phyloP scores from a whole-genome alignment of 176 grass and related monocot species.

The Aegilops longissima region DNA sequence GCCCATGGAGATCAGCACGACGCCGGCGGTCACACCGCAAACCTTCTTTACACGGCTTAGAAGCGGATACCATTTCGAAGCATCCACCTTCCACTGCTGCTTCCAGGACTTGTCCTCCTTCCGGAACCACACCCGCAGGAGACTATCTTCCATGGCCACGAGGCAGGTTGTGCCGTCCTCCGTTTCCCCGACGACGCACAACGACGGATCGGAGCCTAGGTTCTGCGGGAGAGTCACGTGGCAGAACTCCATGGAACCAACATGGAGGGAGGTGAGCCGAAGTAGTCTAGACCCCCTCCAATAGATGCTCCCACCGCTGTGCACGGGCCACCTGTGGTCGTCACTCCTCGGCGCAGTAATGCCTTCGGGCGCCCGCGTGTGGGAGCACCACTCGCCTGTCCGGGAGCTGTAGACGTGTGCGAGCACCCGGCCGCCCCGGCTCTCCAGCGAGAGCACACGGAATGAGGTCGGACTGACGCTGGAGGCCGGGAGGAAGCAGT shows the following conservation, averaged over 20 bases:
- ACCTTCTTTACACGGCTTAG: background rate
- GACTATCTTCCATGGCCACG: background rate
- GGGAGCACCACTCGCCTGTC: background rate
- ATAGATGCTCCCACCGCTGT: background rate
- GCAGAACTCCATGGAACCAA: no score
- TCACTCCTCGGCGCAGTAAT: background rate
- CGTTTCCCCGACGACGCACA: background rate
- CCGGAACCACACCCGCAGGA: background rate
- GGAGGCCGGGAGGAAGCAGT: background rate
- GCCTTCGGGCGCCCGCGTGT: background rate
- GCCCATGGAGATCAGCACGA: background rate
- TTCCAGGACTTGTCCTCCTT: background rate
- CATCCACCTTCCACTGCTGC: background rate
- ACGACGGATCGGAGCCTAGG: no score
- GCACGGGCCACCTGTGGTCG: background rate
- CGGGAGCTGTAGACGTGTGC: background rate
- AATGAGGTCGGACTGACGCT: background rate
- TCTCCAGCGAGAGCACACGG: background rate
- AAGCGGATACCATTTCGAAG: background rate
- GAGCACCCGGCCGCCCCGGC: background rate
- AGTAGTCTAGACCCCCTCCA: accelerated
- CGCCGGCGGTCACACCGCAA: background rate
- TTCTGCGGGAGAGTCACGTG: background rate
- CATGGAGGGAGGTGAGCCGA: no score
- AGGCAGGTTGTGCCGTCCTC: background rate